A percentile compares a stretch with the other conserved stretches of the same genome.
These are phyloP conservation scores for Fusarium albosuccineum DNA, from an alignment of 2,329 filamentous ascomycete genomes.

Conservation along the genomic window DNA sequence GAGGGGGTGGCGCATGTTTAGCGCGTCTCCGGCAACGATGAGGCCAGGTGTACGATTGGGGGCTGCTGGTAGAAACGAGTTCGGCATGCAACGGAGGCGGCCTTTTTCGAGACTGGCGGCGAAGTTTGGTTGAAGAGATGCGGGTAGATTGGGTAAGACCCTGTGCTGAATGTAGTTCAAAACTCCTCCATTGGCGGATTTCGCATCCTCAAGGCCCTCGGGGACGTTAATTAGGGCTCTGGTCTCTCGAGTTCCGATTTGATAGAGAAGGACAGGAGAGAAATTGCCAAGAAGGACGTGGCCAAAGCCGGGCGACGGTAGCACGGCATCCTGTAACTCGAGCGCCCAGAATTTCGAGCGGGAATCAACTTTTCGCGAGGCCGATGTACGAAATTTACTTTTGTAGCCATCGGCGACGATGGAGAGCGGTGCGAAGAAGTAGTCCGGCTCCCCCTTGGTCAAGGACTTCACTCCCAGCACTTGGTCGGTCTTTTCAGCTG, in stretches of 20 bases:
- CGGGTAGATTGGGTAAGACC: not conserved
- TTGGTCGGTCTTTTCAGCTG: not conserved
- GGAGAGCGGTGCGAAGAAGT: too few species aligned
- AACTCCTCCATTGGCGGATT: not conserved
- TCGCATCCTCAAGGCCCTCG: not conserved
- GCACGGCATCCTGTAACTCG: not conserved
- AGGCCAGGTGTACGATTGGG: not conserved
- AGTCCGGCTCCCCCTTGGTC: too few species aligned
- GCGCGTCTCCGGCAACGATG: not conserved
- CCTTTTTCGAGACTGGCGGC: not conserved
- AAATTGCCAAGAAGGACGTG: not conserved
- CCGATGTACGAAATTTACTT: too few species aligned
- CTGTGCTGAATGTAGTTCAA: not conserved
- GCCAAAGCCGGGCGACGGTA: not conserved
- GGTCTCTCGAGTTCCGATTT: not conserved
- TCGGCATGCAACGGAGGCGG: not conserved
- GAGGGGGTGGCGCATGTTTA: conserved; percentile 11
- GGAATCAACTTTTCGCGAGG: too few species aligned
- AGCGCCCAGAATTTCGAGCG: not conserved
- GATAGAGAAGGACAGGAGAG: not conserved
- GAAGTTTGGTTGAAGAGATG: not conserved
- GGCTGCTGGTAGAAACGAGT: not conserved
- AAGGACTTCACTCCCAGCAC: too few species aligned
- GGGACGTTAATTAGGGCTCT: not conserved
- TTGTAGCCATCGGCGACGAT: too few species aligned